Conservation (phyloP, 1,139 yeast genomes). For the Pneumocystis canis region DNA sequence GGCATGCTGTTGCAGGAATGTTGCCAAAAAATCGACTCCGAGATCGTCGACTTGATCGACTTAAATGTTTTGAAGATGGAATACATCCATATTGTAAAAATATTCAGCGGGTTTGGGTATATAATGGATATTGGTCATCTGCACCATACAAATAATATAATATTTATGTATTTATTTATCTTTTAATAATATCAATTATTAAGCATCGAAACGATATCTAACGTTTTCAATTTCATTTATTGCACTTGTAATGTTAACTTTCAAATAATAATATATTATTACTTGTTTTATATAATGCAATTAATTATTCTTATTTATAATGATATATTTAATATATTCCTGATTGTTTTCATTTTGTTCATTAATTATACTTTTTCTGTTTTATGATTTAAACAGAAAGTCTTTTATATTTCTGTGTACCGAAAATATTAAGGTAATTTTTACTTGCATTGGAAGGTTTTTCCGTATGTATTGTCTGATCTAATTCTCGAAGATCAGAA, state of each 20-base stretch:
- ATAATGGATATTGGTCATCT: not conserved
- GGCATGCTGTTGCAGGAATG: conserved; percentile 88
- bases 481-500: conserved; percentile 8
- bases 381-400: not conserved
- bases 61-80: conserved; percentile 76
- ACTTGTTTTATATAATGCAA: too few species aligned
- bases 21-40: conserved; percentile 81
- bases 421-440: not conserved
- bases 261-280: too few species aligned
- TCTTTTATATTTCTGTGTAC: not conserved
- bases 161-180: too few species aligned
- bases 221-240: too few species aligned
- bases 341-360: too few species aligned
- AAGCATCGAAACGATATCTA: too few species aligned
- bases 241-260: too few species aligned
- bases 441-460: not conserved
- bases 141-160: too few species aligned
- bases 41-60: conserved; percentile 62
- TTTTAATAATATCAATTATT: too few species aligned
- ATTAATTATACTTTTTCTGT: too few species aligned
- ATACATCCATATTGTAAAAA: conserved; percentile 76
- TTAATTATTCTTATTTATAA: too few species aligned
- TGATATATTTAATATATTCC: too few species aligned
- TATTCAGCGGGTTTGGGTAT: conserved; percentile 3
- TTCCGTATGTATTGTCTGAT: not conserved